Evolutionary conservation across 2,329 filamentous ascomycete species (phyloP).

Genomic region (Colletotrichum scovillei): DNA sequence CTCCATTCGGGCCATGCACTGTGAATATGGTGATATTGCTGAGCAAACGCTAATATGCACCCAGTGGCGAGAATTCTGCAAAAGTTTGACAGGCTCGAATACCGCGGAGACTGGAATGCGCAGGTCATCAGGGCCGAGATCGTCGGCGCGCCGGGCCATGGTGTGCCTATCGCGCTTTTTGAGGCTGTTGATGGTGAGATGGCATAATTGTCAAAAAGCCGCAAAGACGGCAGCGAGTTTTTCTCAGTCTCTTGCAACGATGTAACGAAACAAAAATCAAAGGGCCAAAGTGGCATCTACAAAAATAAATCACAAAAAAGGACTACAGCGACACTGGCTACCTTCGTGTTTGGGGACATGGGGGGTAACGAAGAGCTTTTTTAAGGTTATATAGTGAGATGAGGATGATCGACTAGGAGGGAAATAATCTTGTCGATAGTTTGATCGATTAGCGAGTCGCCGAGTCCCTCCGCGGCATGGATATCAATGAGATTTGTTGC

Average conservation of each 20-base stretch:
- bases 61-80: slow-evolving; percentile 66
- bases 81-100: slow-evolving; percentile 66
- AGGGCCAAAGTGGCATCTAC: neutral
- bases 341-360: neutral
- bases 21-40: neutral
- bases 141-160: slow-evolving; percentile 55
- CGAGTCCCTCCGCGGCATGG: neutral
- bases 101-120: slow-evolving; percentile 56
- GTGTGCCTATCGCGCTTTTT: slow-evolving; percentile 53
- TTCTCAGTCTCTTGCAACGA: neutral
- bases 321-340: neutral
- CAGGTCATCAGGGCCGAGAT: slow-evolving; percentile 57
- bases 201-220: slow-evolving; percentile 2
- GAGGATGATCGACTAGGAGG: neutral
- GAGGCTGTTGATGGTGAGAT: slow-evolving; percentile 40
- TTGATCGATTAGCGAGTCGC: slow-evolving; percentile 16
- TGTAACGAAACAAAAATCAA: neutral
- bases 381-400: neutral
- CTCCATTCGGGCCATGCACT: neutral
- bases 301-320: neutral
- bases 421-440: slow-evolving; percentile 7
- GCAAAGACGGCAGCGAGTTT: neutral
- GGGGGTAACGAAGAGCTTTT: neutral
- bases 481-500: neutral
- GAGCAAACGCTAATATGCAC: neutral